A percentile compares a stretch with the other conserved stretches of the same genome.
phyloP scores from a whole-genome alignment of 148 eudicot species.

The Heliosperma pusillum region DNA sequence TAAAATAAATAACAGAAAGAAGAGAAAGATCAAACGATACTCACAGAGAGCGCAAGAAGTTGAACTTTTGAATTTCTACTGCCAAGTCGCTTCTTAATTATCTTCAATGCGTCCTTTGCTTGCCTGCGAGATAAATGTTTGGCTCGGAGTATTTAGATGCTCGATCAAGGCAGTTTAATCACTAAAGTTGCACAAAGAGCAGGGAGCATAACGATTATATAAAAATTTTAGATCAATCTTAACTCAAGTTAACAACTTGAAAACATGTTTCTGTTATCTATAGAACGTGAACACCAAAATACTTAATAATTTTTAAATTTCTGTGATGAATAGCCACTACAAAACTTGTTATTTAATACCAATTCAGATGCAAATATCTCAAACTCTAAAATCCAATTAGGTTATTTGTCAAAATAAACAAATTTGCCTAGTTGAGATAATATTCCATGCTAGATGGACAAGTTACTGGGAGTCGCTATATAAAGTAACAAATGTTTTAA shows the following conservation, averaged over 20 bases:
- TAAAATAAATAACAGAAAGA: neutral
- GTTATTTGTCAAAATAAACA: neutral
- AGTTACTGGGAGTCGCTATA: neutral
- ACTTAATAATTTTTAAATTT: neutral
- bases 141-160: neutral
- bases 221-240: neutral
- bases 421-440: neutral
- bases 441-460: neutral
- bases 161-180: neutral
- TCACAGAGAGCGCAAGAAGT: slow-evolving; percentile 76
- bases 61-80: slow-evolving; percentile 71
- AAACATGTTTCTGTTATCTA: neutral
- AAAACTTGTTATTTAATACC: neutral
- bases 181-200: neutral
- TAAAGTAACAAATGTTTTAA: neutral
- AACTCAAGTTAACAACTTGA: neutral
- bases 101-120: slow-evolving; percentile 81
- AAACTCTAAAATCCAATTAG: neutral
- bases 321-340: neutral
- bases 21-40: slow-evolving; percentile 30
- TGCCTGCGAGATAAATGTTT: slow-evolving; percentile 53
- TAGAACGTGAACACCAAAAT: neutral
- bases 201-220: neutral
- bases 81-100: slow-evolving; percentile 76
- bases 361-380: neutral